Evolutionary conservation across 352 stramenopile genomes (phyloP).

Genomic region (Globisporangium cystogenes): DNA sequence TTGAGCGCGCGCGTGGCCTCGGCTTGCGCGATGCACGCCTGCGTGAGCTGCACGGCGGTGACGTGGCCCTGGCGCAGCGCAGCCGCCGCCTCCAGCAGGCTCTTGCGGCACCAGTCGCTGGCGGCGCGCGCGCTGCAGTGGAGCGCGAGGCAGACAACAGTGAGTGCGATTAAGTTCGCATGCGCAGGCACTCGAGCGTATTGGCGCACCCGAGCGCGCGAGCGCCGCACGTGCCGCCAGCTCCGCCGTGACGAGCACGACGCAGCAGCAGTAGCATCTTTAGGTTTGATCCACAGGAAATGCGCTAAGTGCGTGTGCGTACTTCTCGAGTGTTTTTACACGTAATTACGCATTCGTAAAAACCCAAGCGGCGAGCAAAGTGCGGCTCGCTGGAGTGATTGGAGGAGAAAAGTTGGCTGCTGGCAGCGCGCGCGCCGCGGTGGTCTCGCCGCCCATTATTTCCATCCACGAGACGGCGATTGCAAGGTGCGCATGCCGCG

Average conservation of each 20-base stretch:
- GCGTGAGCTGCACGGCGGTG: slow-evolving; percentile 56
- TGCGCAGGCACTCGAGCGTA: too few species aligned
- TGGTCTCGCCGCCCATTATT: slow-evolving; percentile 67
- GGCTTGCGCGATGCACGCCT: slow-evolving; percentile 71
- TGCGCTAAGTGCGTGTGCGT: background rate
- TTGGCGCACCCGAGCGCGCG: background rate
- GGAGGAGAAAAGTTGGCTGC: slow-evolving; percentile 47
- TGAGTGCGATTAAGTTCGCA: background rate
- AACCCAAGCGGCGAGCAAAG: background rate
- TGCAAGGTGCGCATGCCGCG: slow-evolving; percentile 10
- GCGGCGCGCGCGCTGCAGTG: slow-evolving; percentile 10
- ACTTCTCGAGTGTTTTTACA: background rate
- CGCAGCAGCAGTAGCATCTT: slow-evolving; percentile 1
- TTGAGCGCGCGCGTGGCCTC: slow-evolving; percentile 63
- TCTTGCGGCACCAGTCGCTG: slow-evolving; percentile 62
- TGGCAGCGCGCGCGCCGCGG: slow-evolving; percentile 5
- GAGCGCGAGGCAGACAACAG: too few species aligned
- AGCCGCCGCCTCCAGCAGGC: slow-evolving; percentile 42
- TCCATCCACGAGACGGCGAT: slow-evolving; percentile 80
- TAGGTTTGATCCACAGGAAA: background rate
- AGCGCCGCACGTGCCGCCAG: background rate
- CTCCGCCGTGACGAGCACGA: slow-evolving; percentile 1
- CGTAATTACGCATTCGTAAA: slow-evolving; percentile 16
- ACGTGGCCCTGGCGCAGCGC: slow-evolving; percentile 42
- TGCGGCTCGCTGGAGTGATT: slow-evolving; percentile 57